Base-by-base conservation (phyloP, 108 stramenopile species). In the Ochromonas danica region DNA sequence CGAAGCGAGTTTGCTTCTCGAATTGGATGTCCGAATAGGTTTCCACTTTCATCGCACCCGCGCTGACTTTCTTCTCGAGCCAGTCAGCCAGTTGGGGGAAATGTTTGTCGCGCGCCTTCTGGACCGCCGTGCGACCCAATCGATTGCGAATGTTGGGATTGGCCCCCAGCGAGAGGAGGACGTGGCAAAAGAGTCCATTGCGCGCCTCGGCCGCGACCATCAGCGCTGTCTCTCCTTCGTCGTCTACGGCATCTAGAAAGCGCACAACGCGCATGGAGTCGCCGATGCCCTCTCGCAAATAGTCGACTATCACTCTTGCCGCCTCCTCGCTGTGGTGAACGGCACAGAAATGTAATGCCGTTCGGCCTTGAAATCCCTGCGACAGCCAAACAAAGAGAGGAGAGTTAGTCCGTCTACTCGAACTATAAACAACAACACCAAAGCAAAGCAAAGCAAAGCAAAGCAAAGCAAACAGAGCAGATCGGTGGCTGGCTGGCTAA, bases 41-140 rank as follows among this genome's bases (percentile, higher is more conserved):
- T 42, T 75, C 72, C 6, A 75, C 6, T 27, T 36, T 27, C n/a
- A 10, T 33, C n/a, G 31, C 40, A 42, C 72, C 72, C 27, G 72
- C 31, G n/a, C 72, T 33, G 14, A 75, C 72, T 75, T 75, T 75
- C 72, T 45, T 75, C 22, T 75, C 72, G 45, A 75, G 36, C 72
- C 72, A 75, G 6, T 75, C 72, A 3, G 72, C n/a, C 10, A 75
- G 6, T 42, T 57, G 10, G 6, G n/a, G 3, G 10, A 3, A 60
- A 27, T 6, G 6, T 10, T 75, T 39, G 35, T 6, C 3, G 14
- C 72, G 36, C n/a, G 72, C 72, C 17, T 35, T 3, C 3, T 75
- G 38, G 10, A 6, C 28, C 14, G 72, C 72, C 28, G 43, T 42
- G 10, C 72, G 36, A 41, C 51, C 31, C 3, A 22, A 3, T 35